Percentiles rank a stretch among this genome's conserved stretches.
These are phyloP conservation scores for Macaranga tanarius DNA, from an alignment of 441 rosid species.

Conservation along the genomic window DNA sequence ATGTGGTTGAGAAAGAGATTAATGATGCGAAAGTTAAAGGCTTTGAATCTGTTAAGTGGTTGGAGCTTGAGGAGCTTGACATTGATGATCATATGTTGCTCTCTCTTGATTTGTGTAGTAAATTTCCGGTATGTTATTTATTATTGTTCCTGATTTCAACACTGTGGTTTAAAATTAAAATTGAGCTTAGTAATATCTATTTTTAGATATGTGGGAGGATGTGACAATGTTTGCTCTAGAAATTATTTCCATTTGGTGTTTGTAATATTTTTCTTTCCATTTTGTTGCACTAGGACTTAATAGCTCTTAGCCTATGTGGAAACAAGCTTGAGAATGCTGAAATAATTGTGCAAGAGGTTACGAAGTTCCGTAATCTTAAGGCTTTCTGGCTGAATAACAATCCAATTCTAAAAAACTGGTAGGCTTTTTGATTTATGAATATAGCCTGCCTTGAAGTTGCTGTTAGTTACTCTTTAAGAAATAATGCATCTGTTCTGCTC, in stretches of 20 bases:
- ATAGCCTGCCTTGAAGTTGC: slow-evolving; percentile 4
- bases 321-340: slow-evolving; percentile 66
- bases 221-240: not conserved
- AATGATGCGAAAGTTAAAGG: slow-evolving; percentile 49
- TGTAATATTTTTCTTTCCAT: not conserved
- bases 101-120: slow-evolving; percentile 56
- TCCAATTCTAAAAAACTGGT: slow-evolving; percentile 61
- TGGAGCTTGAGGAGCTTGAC: slow-evolving; percentile 80
- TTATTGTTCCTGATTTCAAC: not conserved
- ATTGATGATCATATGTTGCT: slow-evolving; percentile 55
- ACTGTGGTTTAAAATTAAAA: not conserved
- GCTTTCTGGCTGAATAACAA: slow-evolving; percentile 89
- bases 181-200: no score
- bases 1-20: slow-evolving; percentile 51
- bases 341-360: slow-evolving; percentile 55
- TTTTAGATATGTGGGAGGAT: not conserved
- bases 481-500: slow-evolving; percentile 28
- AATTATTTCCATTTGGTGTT: not conserved
- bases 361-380: slow-evolving; percentile 59
- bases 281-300: slow-evolving; percentile 54
- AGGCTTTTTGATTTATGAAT: slow-evolving; percentile 23
- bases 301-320: slow-evolving; percentile 74
- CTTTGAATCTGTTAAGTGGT: slow-evolving; percentile 58
- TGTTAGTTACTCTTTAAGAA: slow-evolving; percentile 1
- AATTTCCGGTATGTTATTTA: slow-evolving; percentile 52